Base-by-base conservation (phyloP, 108 stramenopile species). In the Licmophora abbreviata region DNA sequence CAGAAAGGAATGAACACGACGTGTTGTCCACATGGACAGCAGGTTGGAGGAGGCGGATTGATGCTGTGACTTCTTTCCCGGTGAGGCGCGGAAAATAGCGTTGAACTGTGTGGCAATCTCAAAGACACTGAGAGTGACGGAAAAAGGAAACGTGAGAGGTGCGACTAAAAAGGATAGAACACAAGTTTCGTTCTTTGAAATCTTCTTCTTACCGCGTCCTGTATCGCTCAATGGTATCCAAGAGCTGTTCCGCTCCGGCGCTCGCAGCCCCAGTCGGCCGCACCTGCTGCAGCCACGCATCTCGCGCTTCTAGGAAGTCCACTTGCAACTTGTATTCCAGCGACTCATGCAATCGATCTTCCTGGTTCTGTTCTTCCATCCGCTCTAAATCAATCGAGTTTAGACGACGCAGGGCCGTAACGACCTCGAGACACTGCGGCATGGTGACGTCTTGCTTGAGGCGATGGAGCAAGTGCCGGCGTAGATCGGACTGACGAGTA, bases 31-130 rank as follows among this genome's bases (percentile, higher is more conserved):
- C 84, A 90, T 83, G 54, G 77, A 76, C 17, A 90, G 51, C 7
- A 90, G 64, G 8, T 79, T 70, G 11, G 42, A 68, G 17, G 80
- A 64, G 28, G 77, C 68, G 42, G 68, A 55, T 5, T 59, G 27
- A 31, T 31, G 31, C 27, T 30, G 12, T 29, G 37, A 14, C 23
- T 53, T 52, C 40, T 65, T 63, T 46, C 18, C 54, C 10, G 45
- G 49, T 33, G 63, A 63, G 6, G 69, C 81, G 17, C 88, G 61
- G 55, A 90, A 90, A 29, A 90, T 90, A 17, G 88, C 88, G 42
- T 83, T 79, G 58, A 76, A 90, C 53, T 90, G 88, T 4, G 83
- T 90, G 0, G 81, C 88, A 56, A 90, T 82, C 44, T 90, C 88
- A 63, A 90, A 90, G 65, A 81, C 74, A 52, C 82, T 84, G 54